Evolutionary conservation across 2,329 filamentous ascomycete genomes (phyloP), one percentile per base, ranked within the genome.

Genomic region (Beauveria sp.): DNA sequence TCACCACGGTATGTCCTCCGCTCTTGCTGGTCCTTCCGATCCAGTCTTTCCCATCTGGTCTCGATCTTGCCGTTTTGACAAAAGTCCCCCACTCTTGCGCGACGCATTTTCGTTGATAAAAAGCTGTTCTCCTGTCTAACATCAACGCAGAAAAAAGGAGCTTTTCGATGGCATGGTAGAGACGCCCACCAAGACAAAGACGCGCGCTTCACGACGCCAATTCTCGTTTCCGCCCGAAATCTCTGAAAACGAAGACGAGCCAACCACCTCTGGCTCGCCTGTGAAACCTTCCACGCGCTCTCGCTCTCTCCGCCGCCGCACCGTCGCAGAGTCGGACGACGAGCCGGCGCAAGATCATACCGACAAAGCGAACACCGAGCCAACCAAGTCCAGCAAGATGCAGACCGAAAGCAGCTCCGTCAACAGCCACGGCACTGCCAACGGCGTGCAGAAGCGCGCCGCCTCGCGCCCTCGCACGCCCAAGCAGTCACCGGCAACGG

Each of bases 161-260:
- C 79, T 83, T 62, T 85, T 84, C 67, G 78, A 83, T 42, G 83
- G 83, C 67, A 84, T 86, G 83, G 74, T 86, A 64, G 82, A 84
- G 71, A 86, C 83, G 9, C 82, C 83, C 28, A 67, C 62, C 64
- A 56, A 63, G 64, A 42, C 73, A 73, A 56, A 63, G 64, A 42
- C 73, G 73, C 80, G 80, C 49, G 76, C 77, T 62, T 75, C 75
- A 51, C 77, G 80, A 68, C 80, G 82, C 67, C 83, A 82, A 69
- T 76, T 80, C 10, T 78, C 78, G 26, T 75, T 80, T 55, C 73
- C 77, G 42, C 68, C 74, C 56, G 78, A 80, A 26, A 66, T 69
- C 43, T 75, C 77, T 46, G 81, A 82, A 62, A 73, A 74, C 63
- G 81, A 83, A 60, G 76, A 76, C 69, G 80, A 83, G 61, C 78